Evolutionary conservation across 495 filamentous ascomycete species (phyloP), one percentile per base, ranked within the genome.

Genomic region (Aspergillus olivimuriae): DNA sequence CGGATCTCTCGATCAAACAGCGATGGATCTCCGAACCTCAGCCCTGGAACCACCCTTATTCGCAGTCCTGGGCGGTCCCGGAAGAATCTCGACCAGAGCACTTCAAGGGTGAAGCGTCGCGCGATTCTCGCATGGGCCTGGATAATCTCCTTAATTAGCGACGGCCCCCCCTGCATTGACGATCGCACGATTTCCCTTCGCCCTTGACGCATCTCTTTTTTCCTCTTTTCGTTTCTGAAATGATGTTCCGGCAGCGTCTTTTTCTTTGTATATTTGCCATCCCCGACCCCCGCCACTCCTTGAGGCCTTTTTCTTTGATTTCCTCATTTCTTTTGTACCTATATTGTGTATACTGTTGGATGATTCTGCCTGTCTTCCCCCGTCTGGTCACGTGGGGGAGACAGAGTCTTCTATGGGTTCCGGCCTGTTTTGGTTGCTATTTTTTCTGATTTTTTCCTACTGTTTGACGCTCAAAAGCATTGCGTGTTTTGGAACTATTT

Each of bases 61-160:
- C 52, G 32, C 55, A 57, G 48, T 32, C 46, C 2, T 65, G 59
- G 62, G 15, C 39, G 16, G 16, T 34, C 10, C 28, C 43, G 10
- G 44, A 50, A 15, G 44, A 48, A 12, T 17, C 41, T 26, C 53
- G 43, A 23, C 4, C 46, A 14, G 37, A 51, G n/a, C 28, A 43
- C 11, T 39, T 52, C 21, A 53, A 46, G 23, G 34, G 50, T 4
- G 60, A 66, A 35, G 38, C 60, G 16, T 32, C 56, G 22, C 65
- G 65, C n/a, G 69, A 72, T 47, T 65, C 58, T n/a, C 67, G 69
- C 12, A 72, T 72, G 64, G 65, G 67, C 28, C 52, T 72, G 16
- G 52, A 61, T 46, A 66, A 55, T 18, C 43, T 70, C 36, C 55
- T 70, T 30, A 70, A 70, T 44, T 70, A 47, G 56, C 39, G 26